Evolutionary conservation across 495 filamentous ascomycete species (phyloP), one percentile per base, ranked within the genome.

Genomic region (Annulohypoxylon stygium): DNA sequence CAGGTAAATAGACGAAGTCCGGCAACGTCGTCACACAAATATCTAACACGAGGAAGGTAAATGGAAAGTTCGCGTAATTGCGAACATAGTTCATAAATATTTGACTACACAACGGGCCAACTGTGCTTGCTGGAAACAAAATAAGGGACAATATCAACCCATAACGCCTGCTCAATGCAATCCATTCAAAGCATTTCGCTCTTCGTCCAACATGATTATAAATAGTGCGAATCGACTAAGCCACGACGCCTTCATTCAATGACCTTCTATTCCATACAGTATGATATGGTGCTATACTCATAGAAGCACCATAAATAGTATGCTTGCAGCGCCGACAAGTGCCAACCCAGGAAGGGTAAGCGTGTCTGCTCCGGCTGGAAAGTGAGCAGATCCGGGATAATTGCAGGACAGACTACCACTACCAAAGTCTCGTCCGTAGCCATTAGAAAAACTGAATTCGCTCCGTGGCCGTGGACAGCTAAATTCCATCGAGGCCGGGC

Each of bases 401-500:
- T 86, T 86, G 77, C 84, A 86, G 34, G 78, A 80, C 34, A 79
- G 48, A 25, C 43, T 41, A 6, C 60, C 47, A 12, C 37, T 16
- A 7, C 7, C 11, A 18, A 30, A 14, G 8, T 68, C 61, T 47
- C 84, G 70, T 0, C 89, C 91, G 80, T 98, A 98, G 45, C 90
- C 93, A 30, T 81, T 78, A 66, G 88, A 81, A 71, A 92, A 86
- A 50, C 87, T 90, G 23, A 33, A 79, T 37, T 73, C 63, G 4
- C 76, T 78, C 0, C 82, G 80, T 14, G 84, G 83, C 14, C 77
- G 63, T 0, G 96, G 97, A 83, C 96, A 99, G 3, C 76, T 80
- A 71, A 99, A 98, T 5, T 85, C 85, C 72, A 99, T 80, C 1
- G 83, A 78, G n/a, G 93, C 85, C 3, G 97, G 94, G 84, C 96